These are phyloP conservation scores for Xylaria hypoxylon DNA, from an alignment of 2,329 filamentous ascomycete genomes.

Conservation along the genomic window DNA sequence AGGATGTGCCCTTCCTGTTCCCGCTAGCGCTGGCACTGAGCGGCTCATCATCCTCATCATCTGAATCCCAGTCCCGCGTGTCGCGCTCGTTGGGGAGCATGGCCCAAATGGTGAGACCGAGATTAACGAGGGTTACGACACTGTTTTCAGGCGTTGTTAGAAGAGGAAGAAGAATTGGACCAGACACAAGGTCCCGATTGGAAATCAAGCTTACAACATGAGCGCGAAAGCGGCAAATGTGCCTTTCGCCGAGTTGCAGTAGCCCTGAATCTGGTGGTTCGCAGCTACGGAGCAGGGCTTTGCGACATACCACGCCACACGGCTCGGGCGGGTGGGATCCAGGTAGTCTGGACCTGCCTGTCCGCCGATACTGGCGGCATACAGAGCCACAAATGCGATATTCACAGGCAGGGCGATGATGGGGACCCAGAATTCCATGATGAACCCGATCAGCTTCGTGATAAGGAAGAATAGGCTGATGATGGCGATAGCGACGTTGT, in stretches of 20 bases:
- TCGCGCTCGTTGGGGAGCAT: constrained; percentile 68
- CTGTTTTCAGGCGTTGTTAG: constrained; percentile 53
- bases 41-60: constrained; percentile 53
- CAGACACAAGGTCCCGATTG: not conserved
- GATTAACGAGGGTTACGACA: constrained; percentile 69
- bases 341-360: constrained; percentile 80
- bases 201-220: constrained; percentile 70
- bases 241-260: constrained; percentile 76
- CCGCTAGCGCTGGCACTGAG: constrained; percentile 46
- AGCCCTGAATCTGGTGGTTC: constrained; percentile 63
- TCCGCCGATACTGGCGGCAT: constrained; percentile 73
- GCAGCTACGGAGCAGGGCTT: constrained; percentile 74
- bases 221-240: constrained; percentile 72
- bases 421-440: constrained; percentile 78
- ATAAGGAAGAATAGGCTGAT: constrained; percentile 81
- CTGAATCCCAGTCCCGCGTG: constrained; percentile 58
- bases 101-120: constrained; percentile 69
- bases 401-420: constrained; percentile 71
- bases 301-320: constrained; percentile 79
- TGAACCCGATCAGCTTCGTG: constrained; percentile 74
- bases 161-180: not conserved
- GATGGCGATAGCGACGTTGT: constrained; percentile 81
- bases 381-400: constrained; percentile 68
- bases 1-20: constrained; percentile 59
- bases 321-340: constrained; percentile 71